phyloP scores from a whole-genome alignment of 208 protist genomes.

The Crithidia acanthocephali region DNA sequence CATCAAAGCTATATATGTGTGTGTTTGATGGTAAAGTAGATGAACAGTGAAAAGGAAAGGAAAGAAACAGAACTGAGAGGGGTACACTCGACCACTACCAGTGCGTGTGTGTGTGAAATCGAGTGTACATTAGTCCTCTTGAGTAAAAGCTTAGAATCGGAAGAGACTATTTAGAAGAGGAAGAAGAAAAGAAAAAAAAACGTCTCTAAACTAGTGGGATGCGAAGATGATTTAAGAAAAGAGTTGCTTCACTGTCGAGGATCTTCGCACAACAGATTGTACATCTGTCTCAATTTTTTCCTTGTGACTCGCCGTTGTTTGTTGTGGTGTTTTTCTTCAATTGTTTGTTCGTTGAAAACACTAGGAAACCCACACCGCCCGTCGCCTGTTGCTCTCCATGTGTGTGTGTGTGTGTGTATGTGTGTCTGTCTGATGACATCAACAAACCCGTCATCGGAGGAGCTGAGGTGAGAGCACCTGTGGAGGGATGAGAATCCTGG shows the following conservation, averaged over 20 bases:
- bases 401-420: too few relatives aligned
- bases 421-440: too few relatives aligned
- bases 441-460: too few relatives aligned
- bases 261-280: not conserved
- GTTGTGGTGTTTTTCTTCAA: too few relatives aligned
- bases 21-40: not conserved
- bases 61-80: not conserved
- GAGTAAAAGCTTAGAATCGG: not conserved
- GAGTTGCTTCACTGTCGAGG: not conserved
- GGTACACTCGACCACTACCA: slow-evolving; percentile 14
- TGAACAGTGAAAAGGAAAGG: slow-evolving; percentile 2
- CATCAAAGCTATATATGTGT: slow-evolving; percentile 2
- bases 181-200: not conserved
- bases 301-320: too few relatives aligned
- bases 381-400: too few relatives aligned
- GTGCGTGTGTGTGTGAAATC: slow-evolving; percentile 9
- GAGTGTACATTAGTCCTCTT: slow-evolving; percentile 5
- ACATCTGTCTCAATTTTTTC: too few relatives aligned
- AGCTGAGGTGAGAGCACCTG: too few relatives aligned
- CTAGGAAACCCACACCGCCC: too few relatives aligned
- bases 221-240: not conserved
- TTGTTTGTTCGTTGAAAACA: too few relatives aligned
- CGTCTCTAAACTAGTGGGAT: not conserved
- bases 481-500: too few relatives aligned
- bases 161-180: not conserved